Percentiles rank a stretch among this genome's conserved stretches.
These are phyloP conservation scores for Rhizophagus clarus DNA, from an alignment of 192 early-diverging fungal genomes.

Conservation along the genomic window DNA sequence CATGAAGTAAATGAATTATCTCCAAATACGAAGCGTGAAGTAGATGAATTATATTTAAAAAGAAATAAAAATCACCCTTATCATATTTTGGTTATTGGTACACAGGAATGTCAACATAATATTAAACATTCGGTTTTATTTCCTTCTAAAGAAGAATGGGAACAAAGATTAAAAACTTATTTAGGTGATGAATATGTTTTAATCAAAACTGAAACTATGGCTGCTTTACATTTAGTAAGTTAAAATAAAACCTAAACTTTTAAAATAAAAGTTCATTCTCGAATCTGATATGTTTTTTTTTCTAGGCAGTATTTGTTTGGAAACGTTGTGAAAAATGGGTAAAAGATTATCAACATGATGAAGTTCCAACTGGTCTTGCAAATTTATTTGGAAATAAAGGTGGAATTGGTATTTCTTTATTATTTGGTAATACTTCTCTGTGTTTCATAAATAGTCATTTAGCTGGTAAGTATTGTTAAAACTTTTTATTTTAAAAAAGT, in stretches of 20 bases:
- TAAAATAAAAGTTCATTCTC: too few species aligned
- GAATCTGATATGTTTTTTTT: not conserved
- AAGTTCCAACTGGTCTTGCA: conserved; percentile 43
- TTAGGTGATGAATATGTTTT: conserved; percentile 49
- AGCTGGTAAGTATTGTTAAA: conserved; percentile 37
- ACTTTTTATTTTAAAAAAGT: not conserved
- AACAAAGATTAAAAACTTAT: conserved; percentile 36
- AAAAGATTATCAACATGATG: conserved; percentile 34
- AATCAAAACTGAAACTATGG: conserved; percentile 54
- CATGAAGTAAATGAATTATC: conserved; percentile 19
- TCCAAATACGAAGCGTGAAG: not conserved
- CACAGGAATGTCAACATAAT: conserved; percentile 58
- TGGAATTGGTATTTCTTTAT: conserved; percentile 51
- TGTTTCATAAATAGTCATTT: conserved; percentile 56
- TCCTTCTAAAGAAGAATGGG: conserved; percentile 55
- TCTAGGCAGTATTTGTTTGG: conserved; percentile 26
- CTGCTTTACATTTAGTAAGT: conserved; percentile 46
- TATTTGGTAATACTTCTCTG: conserved; percentile 48
- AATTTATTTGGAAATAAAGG: conserved; percentile 54
- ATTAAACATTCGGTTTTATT: conserved; percentile 53
- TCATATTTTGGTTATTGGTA: conserved; percentile 56
- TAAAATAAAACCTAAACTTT: not conserved
- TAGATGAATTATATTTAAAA: conserved; percentile 32
- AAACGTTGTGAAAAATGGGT: conserved; percentile 1
- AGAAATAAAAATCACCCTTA: conserved; percentile 44